Evolutionary conservation across 345 rosid species (phyloP), one percentile per base, ranked within the genome.

Genomic region (Lepidium africanum): DNA sequence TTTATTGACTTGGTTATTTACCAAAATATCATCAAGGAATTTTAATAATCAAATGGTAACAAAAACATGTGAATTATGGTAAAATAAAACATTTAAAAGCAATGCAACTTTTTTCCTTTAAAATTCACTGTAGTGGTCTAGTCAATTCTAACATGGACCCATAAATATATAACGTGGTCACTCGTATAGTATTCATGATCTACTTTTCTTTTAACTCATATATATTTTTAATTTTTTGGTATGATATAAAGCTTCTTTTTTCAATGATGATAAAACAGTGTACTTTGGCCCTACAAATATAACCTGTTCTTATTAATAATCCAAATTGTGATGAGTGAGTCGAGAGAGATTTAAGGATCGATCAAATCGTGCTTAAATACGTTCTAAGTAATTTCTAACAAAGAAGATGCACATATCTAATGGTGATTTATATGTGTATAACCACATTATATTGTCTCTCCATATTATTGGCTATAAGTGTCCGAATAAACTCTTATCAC

Each of bases 121-220:
- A 9, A 36, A n/a, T 46, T 74, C 23, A 67, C 74, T 56, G 65
- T 68, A 61, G 59, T 67, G 73, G 78, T 74, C 69, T 75, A 38
- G 78, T 75, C 78, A 68, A 75, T 68, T 75, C 69, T 46, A 46
- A 53, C 52, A 61, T 75, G 78, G 74, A 68, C 74, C 78, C 78
- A 75, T 54, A 75, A 75, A 68, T 68, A 75, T 75, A 53, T 68
- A 73, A 73, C 72, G 63, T 73, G 62, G 70, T 54, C 63, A 67
- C 53, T 75, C 60, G 64, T 54, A 74, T 74, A 67, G 59, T 67
- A 10, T 49, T 42, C 54, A 67, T 53, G 74, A 74, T 74, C 58
- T 68, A 67, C 73, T 74, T 68, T 74, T 68, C 42, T 74, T 57
- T 25, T 7, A 38, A 74, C 30, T 25, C 63, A 43, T 74, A 5